Base-by-base conservation (phyloP, 2,329 filamentous ascomycete genomes). In the Sporothrix euskadiensis region DNA sequence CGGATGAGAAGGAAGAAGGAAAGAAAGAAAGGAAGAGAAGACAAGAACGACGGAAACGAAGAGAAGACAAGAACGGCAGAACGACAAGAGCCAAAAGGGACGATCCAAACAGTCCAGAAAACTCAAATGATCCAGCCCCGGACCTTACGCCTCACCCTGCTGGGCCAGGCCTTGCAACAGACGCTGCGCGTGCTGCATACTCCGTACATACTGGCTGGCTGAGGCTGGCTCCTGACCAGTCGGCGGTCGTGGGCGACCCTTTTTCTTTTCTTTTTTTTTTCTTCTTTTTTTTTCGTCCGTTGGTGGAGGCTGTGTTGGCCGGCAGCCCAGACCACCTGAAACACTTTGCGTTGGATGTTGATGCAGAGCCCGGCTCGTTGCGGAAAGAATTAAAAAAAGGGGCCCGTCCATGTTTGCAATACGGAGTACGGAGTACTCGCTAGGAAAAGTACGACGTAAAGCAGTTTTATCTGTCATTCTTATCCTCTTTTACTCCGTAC, bases 1-100 rank as follows among this genome's bases (percentile, higher is more conserved):
- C 73, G 70, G 71, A 77, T 74, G 73, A 74, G 52, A 75, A 30
- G 14, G 52, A 71, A 74, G 76, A 74, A 73, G 74, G 78, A 69
- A 22, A 71, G 49, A 12, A 26, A 73, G 71, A 71, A 75, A 73
- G 74, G 72, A 54, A 76, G 73, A 71, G 26, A 26, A 26, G 26
- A 26, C 76, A 73, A 59, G 19, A 26, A 26, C 26, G 26, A 26
- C n/a, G n/a, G 71, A 71, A 75, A 73, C 74, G 72, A 54, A 76
- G 73, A 71, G 26, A 26, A 26, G 26, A 26, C 76, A 73, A 59
- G 19, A 26, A 26, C 26, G 26, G 2, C 44, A 76, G 73, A 49
- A 6, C 44, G 44, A 49, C 12, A 41, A 52, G 57, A 32, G 47
- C n/a, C 49, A 44, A 47, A 54, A 71, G 19, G 22, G 26, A 72